Evolutionary conservation across 768 basidiomycete species (phyloP).

Genomic region (Rhizopogon vulgaris): DNA sequence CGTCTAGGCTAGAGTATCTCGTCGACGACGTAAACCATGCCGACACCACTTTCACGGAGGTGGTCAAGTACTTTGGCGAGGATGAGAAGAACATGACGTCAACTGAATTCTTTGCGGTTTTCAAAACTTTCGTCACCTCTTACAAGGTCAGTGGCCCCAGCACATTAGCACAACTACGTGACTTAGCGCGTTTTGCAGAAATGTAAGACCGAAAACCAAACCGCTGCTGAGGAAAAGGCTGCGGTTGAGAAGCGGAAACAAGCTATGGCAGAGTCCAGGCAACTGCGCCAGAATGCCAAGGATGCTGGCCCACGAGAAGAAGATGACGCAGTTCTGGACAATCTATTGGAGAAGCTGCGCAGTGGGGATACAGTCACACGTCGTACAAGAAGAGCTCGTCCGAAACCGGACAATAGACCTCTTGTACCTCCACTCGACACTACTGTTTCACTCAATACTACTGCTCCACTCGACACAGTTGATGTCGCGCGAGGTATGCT

Average conservation of each 20-base stretch:
- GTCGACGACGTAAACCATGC: slow-evolving; percentile 84
- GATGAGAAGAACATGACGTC: slow-evolving; percentile 83
- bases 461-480: slow-evolving; percentile 32
- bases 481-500: slow-evolving; percentile 72
- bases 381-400: slow-evolving; percentile 44
- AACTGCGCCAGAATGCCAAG: slow-evolving; percentile 44
- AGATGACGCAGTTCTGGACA: slow-evolving; percentile 58
- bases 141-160: slow-evolving; percentile 56
- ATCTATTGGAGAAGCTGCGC: slow-evolving; percentile 62
- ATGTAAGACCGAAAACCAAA: slow-evolving; percentile 79
- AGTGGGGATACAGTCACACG: slow-evolving; percentile 62
- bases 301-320: slow-evolving; percentile 43
- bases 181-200: slow-evolving; percentile 45
- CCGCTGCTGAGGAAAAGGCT: slow-evolving; percentile 61
- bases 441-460: slow-evolving; percentile 26
- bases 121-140: slow-evolving; percentile 94
- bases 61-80: slow-evolving; percentile 89
- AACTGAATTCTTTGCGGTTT: slow-evolving; percentile 91
- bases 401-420: slow-evolving; percentile 31
- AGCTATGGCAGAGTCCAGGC: slow-evolving; percentile 56
- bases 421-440: slow-evolving; percentile 10
- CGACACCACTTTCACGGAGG: slow-evolving; percentile 77
- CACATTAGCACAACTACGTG: neutral
- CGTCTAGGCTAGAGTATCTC: slow-evolving; percentile 71
- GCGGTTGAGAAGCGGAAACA: slow-evolving; percentile 66